Conservation (phyloP, 2,329 filamentous ascomycete genomes). For the Neophaeococcomyces aloes region DNA sequence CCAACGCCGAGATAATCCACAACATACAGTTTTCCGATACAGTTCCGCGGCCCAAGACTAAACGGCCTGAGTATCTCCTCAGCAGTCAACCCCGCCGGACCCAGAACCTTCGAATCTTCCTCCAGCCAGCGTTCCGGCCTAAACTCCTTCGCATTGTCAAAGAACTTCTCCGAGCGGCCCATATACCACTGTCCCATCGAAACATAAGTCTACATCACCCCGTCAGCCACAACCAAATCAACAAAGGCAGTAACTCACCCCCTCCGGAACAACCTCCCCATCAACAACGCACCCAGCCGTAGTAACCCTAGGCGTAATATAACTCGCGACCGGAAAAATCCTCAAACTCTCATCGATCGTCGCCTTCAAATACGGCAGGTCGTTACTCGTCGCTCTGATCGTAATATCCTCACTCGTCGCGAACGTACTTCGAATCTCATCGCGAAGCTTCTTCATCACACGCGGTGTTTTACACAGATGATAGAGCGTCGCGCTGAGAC, state of each 20-base stretch:
- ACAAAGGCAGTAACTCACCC: slow-evolving; percentile 5
- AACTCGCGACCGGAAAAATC: slow-evolving; percentile 11
- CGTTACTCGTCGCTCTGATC: slow-evolving; percentile 6
- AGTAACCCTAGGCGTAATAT: slow-evolving; percentile 20
- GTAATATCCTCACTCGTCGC: slow-evolving; percentile 29
- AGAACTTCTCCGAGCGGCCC: slow-evolving; percentile 14
- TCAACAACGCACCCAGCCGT: slow-evolving; percentile 24
- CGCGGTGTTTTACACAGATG: slow-evolving; percentile 29
- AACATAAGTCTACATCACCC: slow-evolving; percentile 9
- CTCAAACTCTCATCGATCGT: slow-evolving; percentile 12
- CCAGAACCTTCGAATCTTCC: not conserved
- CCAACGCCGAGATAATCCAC: too few species aligned
- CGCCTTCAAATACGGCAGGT: slow-evolving; percentile 14
- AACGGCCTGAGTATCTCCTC: slow-evolving; percentile 34
- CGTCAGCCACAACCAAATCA: not conserved
- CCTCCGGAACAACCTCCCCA: slow-evolving; percentile 25
- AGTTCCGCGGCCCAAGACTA: slow-evolving; percentile 28
- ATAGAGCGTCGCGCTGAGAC: slow-evolving; percentile 36
- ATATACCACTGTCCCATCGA: slow-evolving; percentile 15
- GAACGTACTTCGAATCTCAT: slow-evolving; percentile 30
- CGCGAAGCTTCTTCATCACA: slow-evolving; percentile 25
- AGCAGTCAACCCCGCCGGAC: slow-evolving; percentile 25
- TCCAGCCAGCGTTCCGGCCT: slow-evolving; percentile 36
- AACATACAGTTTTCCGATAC: slow-evolving; percentile 22
- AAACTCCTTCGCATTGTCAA: slow-evolving; percentile 18